Base-by-base conservation (phyloP, 2,329 filamentous ascomycete species). In the Diaporthe citri region DNA sequence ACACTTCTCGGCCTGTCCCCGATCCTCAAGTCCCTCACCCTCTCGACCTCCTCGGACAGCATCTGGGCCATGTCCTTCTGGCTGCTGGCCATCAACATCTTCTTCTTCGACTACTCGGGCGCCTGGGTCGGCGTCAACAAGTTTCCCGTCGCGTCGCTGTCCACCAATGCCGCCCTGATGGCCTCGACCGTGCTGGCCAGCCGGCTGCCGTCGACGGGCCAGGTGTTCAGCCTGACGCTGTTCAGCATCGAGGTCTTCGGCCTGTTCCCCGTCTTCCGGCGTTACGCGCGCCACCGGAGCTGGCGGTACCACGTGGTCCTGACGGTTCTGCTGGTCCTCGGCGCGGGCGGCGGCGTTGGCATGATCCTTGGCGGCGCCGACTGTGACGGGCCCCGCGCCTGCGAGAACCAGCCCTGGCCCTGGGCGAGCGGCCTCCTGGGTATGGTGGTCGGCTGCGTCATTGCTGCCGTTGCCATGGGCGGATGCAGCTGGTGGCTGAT, bases 401-500 rank as follows among this genome's bases (percentile, higher is more conserved):
- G 75, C 59, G 77, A 75, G 75, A 71, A 28, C 79, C 80, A 85
- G 87, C 77, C 36, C 28, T 87, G 85, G 84, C 85, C 87, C 20
- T 90, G 88, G 88, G 88, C 85, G 81, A 87, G 86, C 73, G 89
- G 88, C 25, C 79, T 96, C 34, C 86, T 94, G 3, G 97, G 97
- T 17, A 92, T 95, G 77, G 83, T 96, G 1, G 86, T 97, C 8
- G 95, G 95, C 7, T 90, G 92, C n/a, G 80, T 96, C 13, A 87
- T 95, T 31, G 93, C 94, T 0, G 91, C 92, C 6, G 83, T 98
- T 72, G 92, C 92, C 2, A 97, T 98, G 91, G 97, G 96, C 2
- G 93, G 95, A 17, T 98, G 96, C 83, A 97, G 95, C 82, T 98
- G 96, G 96, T 98, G 97, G 96, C 86, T 99, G 77, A 98, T 99